Base-by-base conservation (phyloP, 2,329 filamentous ascomycete species). In the Ophiostoma montium region DNA sequence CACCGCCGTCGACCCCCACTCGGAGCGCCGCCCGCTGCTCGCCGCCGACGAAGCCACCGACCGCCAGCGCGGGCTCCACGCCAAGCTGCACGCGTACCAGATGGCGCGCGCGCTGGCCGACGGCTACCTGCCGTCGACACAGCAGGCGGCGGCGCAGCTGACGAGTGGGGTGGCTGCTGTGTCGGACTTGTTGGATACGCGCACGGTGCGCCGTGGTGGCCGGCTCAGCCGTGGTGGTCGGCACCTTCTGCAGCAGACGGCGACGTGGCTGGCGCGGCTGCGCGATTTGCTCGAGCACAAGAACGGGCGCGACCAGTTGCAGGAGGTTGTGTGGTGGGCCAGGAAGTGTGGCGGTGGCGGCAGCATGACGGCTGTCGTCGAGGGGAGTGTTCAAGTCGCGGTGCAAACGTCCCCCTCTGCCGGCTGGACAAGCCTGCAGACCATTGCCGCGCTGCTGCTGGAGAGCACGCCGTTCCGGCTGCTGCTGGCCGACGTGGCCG, bases 31-130 rank as follows among this genome's bases (percentile, higher is more conserved):
- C 19, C 48, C 48, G 9, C 21, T 50, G 35, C 43, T 50, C 6
- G 48, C 43, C 35, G 43, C 43, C n/a, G 48, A 50, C 42, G 83
- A 94, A 63, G 86, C 92, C 59, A 94, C 89, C 1, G 67, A 72
- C 31, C 69, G 89, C 48, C 86, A 95, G 72, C 74, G 80, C 44
- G 72, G 80, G 58, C 74, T 94, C 51, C 86, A 90, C 60, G 80
- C 90, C 64, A 95, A 95, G 71, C 75, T 96, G 53, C 90, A 95
- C 66, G 82, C 82, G 23, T 95, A 95, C 62, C 87, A 95, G 70
- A 94, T 95, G 83, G 62, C 88, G 27, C 77, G 85, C 48, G 90
- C 90, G 49, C 63, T 95, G 10, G 76, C 77, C 1, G 78, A 86
- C 59, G 90, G 90, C 6, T 95, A 81, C 65, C 89, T 96, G 84